Percentiles rank a stretch among this genome's conserved stretches.
phyloP scores from a whole-genome alignment of 2,329 filamentous ascomycete species.

The Fusarium sp. region DNA sequence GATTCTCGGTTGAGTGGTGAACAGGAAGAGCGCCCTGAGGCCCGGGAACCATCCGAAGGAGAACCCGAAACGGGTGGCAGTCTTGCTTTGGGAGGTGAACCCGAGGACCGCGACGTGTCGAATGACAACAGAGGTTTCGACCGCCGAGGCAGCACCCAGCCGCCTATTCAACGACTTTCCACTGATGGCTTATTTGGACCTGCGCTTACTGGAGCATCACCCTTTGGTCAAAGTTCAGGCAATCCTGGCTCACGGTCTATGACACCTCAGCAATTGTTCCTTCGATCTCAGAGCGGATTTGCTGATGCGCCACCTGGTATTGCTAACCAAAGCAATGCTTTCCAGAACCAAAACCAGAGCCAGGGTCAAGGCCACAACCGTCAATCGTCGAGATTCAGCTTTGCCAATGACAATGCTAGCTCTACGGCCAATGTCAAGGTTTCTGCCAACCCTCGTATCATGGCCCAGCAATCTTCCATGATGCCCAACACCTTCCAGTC shows the following conservation, averaged over 20 bases:
- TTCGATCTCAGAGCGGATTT: slow-evolving; percentile 72
- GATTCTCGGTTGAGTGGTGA: slow-evolving; percentile 61
- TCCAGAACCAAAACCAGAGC: slow-evolving; percentile 53
- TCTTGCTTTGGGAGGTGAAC: slow-evolving; percentile 89
- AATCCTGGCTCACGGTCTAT: slow-evolving; percentile 74
- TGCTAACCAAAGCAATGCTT: slow-evolving; percentile 58
- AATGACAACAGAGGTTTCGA: slow-evolving; percentile 64
- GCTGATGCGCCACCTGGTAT: slow-evolving; percentile 70
- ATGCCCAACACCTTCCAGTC: slow-evolving; percentile 75
- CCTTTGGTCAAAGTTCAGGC: slow-evolving; percentile 61
- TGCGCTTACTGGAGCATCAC: slow-evolving; percentile 56
- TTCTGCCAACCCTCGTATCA: slow-evolving; percentile 80
- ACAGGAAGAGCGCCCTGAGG: slow-evolving; percentile 60
- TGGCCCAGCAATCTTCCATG: slow-evolving; percentile 89
- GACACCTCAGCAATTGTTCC: slow-evolving; percentile 81
- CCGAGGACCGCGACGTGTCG: slow-evolving; percentile 77
- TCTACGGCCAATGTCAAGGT: slow-evolving; percentile 73
- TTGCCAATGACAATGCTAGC: slow-evolving; percentile 77
- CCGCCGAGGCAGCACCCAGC: slow-evolving; percentile 76
- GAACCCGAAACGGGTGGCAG: slow-evolving; percentile 84
- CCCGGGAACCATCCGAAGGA: slow-evolving; percentile 70
- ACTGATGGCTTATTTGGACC: slow-evolving; percentile 67
- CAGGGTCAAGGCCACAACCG: slow-evolving; percentile 77
- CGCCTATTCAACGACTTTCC: slow-evolving; percentile 76
- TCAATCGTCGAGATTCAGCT: slow-evolving; percentile 88